phyloP scores from a whole-genome alignment of 129 eudicot genomes.

The Gnaphalium uliginosum region DNA sequence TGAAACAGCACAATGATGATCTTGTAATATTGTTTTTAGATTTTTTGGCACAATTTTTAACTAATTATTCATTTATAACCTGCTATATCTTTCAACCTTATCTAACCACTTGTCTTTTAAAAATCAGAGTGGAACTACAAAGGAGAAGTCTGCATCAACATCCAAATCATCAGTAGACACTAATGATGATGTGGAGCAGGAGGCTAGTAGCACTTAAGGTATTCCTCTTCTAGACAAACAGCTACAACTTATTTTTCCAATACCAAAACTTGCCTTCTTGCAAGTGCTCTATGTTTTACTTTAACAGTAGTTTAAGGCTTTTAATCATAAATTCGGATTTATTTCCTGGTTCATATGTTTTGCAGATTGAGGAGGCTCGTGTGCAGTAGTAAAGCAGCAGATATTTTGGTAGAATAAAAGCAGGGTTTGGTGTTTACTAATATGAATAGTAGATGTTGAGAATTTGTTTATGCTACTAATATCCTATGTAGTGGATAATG shows the following conservation, averaged over 20 bases:
- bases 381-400: neutral
- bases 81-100: neutral
- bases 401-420: constrained; percentile 13
- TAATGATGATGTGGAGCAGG: constrained; percentile 44
- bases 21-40: constrained; percentile 27
- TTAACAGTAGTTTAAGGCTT: neutral
- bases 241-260: neutral
- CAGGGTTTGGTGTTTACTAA: neutral
- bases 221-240: constrained; percentile 3
- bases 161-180: constrained; percentile 46
- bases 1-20: constrained; percentile 36
- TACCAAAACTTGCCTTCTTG: neutral
- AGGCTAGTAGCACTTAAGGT: constrained; percentile 49
- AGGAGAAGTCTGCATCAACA: constrained; percentile 33
- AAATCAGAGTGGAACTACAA: constrained; percentile 21
- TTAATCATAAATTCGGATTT: constrained; percentile 10
- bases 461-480: constrained; percentile 4
- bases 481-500: constrained; percentile 10
- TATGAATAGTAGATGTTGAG: neutral
- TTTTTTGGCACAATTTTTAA: neutral
- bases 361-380: constrained; percentile 27
- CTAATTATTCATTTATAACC: neutral
- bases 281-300: neutral
- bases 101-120: neutral
- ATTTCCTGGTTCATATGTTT: neutral